Conservation (phyloP, 2,329 filamentous ascomycete genomes). For the Periconia sp. region DNA sequence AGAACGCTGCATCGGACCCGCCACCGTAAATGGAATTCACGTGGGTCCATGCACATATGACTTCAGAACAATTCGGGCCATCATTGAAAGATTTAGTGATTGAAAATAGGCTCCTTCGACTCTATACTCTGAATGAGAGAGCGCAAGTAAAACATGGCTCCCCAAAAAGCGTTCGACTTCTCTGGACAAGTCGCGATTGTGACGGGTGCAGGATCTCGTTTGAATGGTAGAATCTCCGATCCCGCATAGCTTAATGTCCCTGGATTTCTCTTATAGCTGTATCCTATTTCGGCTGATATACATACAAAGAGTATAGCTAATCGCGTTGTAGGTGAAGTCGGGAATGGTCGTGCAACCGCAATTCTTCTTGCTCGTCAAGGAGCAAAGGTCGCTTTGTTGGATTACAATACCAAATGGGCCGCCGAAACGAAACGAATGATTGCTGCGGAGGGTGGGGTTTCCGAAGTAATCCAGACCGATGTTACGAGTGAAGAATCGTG, state of each 20-base stretch:
- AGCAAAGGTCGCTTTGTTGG: conserved; percentile 71
- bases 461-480: conserved; percentile 67
- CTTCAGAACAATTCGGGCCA: no score
- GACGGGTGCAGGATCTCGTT: conserved; percentile 18
- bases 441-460: conserved; percentile 67
- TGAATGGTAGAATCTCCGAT: conserved; percentile 2
- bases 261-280: not conserved
- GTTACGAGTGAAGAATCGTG: conserved; percentile 69
- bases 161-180: conserved; percentile 14
- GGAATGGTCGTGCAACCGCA: conserved; percentile 75
- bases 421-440: conserved; percentile 72
- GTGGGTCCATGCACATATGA: no score
- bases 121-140: no score
- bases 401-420: conserved; percentile 75
- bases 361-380: conserved; percentile 80
- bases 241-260: not conserved
- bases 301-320: not conserved
- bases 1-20: no score
- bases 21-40: no score
- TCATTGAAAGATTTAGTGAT: no score
- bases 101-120: no score
- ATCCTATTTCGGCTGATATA: no score
- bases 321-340: conserved; percentile 67
- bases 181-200: conserved; percentile 20
- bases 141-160: no score